A percentile compares a stretch with the other conserved stretches of the same genome.
Conservation (phyloP, 495 filamentous ascomycete species). For the Penicillium odoratum region DNA sequence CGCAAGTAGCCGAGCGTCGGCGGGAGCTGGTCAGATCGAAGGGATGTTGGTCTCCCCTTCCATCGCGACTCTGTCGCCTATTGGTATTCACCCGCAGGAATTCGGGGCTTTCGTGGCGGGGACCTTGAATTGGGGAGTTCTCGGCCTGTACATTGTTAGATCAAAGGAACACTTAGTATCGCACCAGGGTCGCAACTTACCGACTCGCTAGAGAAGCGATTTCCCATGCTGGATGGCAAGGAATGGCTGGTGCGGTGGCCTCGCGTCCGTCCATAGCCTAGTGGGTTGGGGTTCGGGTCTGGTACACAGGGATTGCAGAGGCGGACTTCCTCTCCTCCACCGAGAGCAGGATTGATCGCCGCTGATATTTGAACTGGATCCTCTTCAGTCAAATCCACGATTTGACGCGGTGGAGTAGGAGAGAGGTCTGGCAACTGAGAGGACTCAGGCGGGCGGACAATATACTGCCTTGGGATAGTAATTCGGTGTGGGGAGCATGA, state of each 20-base stretch:
- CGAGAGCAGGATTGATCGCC: conserved; percentile 54
- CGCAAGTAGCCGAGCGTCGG: conserved; percentile 50
- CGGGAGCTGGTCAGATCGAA: not conserved
- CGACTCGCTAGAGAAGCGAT: not conserved
- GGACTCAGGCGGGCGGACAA: conserved; percentile 74
- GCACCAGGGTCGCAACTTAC: conserved; percentile 14
- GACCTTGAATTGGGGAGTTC: not conserved
- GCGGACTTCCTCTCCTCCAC: conserved; percentile 82
- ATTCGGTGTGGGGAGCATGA: conserved; percentile 93
- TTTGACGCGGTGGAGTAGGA: conserved; percentile 18
- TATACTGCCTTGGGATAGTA: conserved; percentile 88
- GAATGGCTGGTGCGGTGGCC: conserved; percentile 29
- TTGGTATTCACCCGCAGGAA: conserved; percentile 7
- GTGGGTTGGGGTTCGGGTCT: conserved; percentile 78
- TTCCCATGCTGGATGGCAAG: conserved; percentile 22
- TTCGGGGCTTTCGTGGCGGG: conserved; percentile 13
- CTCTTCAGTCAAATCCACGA: conserved; percentile 47
- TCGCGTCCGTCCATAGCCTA: conserved; percentile 29
- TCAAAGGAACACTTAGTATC: not conserved
- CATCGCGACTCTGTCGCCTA: conserved; percentile 2
- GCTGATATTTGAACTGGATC: conserved; percentile 23
- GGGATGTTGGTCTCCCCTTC: not conserved
- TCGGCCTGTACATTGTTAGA: conserved; percentile 6
- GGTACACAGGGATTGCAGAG: conserved; percentile 95
- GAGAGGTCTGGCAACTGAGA: conserved; percentile 21